These are phyloP conservation scores for Candida mattraensis DNA, from an alignment of 805 yeast genomes.

Conservation along the genomic window DNA sequence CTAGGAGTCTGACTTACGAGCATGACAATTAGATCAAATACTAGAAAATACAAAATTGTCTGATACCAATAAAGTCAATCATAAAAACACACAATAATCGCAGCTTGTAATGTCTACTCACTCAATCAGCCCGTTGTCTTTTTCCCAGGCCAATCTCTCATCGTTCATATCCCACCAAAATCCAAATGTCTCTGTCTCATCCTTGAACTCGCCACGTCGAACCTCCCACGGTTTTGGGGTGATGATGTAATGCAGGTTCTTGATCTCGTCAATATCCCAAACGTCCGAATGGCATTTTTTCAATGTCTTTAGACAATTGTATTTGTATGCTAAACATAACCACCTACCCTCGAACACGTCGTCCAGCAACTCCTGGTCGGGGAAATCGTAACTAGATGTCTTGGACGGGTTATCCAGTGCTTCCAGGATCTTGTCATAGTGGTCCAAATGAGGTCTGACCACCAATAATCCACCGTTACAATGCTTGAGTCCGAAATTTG, in stretches of 20 bases:
- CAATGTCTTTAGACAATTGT: conserved; percentile 58
- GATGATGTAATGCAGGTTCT: conserved; percentile 56
- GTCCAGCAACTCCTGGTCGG: conserved; percentile 56
- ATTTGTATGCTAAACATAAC: conserved; percentile 52
- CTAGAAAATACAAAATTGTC: too few relatives aligned
- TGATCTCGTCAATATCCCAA: conserved; percentile 49
- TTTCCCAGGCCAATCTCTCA: conserved; percentile 28
- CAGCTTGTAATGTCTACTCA: too few relatives aligned
- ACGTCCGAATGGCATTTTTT: conserved; percentile 43
- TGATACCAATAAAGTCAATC: too few relatives aligned
- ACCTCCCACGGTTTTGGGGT: conserved; percentile 65
- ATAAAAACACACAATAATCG: too few relatives aligned
- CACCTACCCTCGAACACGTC: conserved; percentile 53
- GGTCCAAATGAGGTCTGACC: conserved; percentile 41
- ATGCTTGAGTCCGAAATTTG: conserved; percentile 42
- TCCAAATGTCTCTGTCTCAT: conserved; percentile 47
- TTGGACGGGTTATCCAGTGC: conserved; percentile 40
- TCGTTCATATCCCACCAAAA: conserved; percentile 51
- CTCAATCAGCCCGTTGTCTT: conserved; percentile 1
- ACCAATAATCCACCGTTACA: conserved; percentile 63
- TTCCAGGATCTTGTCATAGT: conserved; percentile 40
- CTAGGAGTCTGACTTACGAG: background rate
- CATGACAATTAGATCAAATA: conserved; percentile 7
- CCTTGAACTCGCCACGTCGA: conserved; percentile 30
- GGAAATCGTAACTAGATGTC: conserved; percentile 48